Conservation (phyloP, 306 rosid genomes). For the Cucumis hystrix region DNA sequence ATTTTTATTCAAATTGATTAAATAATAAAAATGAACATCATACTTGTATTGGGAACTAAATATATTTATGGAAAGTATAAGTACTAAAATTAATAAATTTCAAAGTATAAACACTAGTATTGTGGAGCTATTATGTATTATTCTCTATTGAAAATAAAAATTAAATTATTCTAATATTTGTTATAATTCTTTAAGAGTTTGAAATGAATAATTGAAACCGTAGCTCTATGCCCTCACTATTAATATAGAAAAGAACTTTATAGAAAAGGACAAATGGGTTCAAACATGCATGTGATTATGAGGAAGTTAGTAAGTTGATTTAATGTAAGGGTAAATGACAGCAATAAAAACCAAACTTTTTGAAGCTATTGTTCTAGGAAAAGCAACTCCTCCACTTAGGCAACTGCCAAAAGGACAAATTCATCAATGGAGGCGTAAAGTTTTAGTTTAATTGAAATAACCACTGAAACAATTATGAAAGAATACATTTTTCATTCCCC, state of each 20-base stretch:
- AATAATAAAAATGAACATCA: too few relatives aligned
- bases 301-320: not conserved
- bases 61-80: too few relatives aligned
- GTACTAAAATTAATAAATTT: too few relatives aligned
- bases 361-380: not conserved
- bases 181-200: not conserved
- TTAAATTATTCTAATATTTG: not conserved
- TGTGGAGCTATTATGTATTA: too few relatives aligned
- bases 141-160: too few relatives aligned
- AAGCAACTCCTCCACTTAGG: not conserved
- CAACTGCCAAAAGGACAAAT: not conserved
- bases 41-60: too few relatives aligned
- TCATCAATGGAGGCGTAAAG: not conserved
- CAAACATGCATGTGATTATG: not conserved
- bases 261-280: not conserved
- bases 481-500: not conserved
- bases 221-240: too few relatives aligned
- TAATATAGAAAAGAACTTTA: not conserved
- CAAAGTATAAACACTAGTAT: too few relatives aligned
- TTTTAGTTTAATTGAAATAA: not conserved
- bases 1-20: too few relatives aligned
- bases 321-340: not conserved
- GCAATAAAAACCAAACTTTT: not conserved
- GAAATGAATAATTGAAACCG: not conserved
- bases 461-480: not conserved